Evolutionary conservation across 208 protist species (phyloP).

Genomic region (Leishmania turanica): DNA sequence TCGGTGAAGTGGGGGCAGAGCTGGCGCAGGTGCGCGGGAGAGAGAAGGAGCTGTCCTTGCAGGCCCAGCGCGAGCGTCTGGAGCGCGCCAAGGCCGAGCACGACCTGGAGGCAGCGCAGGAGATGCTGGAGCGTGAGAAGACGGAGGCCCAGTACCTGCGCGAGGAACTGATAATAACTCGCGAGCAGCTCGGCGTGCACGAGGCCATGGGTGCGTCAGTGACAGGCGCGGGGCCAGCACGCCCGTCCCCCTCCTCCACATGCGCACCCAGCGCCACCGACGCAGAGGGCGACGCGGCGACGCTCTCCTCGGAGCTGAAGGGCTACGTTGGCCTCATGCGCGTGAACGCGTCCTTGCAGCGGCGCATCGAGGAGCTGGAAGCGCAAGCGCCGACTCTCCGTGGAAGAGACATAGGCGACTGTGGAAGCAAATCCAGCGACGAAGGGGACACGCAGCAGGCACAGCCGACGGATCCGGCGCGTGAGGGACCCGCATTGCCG

Average conservation of each 20-base stretch:
- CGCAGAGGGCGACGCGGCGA: constrained; percentile 20
- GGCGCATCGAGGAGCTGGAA: constrained; percentile 42
- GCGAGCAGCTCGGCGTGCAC: constrained; percentile 39
- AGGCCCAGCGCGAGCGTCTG: constrained; percentile 41
- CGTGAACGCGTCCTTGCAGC: constrained; percentile 56
- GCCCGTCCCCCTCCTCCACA: background rate
- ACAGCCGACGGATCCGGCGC: background rate
- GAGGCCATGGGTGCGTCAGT: constrained; percentile 26
- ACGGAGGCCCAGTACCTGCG: constrained; percentile 36
- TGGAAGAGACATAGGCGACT: background rate
- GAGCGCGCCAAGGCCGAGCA: constrained; percentile 39
- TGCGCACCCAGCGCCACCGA: background rate
- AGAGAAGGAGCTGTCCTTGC: constrained; percentile 46
- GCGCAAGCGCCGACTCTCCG: constrained; percentile 19
- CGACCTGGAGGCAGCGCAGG: constrained; percentile 32
- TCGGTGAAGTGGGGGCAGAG: constrained; percentile 59
- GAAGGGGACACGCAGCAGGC: background rate
- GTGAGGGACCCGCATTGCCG: background rate
- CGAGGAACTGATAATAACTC: constrained; percentile 49
- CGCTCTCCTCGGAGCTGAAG: constrained; percentile 49
- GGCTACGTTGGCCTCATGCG: constrained; percentile 74
- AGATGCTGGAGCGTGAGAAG: constrained; percentile 22
- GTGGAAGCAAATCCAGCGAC: background rate
- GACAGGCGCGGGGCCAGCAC: background rate
- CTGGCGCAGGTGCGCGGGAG: constrained; percentile 41